Evolutionary conservation across 1,284 basidiomycete species (phyloP).

Genomic region (Puccinia hordei): DNA sequence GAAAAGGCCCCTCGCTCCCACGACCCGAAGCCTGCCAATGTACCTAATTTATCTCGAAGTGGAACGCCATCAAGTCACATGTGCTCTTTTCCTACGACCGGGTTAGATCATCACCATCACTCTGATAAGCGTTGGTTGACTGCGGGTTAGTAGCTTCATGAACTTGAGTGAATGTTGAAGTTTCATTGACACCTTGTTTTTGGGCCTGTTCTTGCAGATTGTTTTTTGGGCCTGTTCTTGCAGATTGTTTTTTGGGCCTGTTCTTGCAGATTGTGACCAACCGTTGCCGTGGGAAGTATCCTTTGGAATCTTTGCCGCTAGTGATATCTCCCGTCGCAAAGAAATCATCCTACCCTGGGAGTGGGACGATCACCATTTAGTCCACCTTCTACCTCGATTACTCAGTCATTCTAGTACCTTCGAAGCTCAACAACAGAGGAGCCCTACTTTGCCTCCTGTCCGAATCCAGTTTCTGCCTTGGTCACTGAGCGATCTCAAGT

Average conservation of each 20-base stretch:
- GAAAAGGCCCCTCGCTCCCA: conserved; percentile 59
- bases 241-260: too few relatives aligned
- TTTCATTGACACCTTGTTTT: not conserved
- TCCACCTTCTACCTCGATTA: conserved; percentile 76
- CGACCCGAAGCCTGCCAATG: not conserved
- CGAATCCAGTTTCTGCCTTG: conserved; percentile 42
- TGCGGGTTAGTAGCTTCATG: conserved; percentile 3
- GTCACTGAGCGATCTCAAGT: conserved; percentile 32
- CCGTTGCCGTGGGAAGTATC: conserved; percentile 60
- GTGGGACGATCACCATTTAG: conserved; percentile 89
- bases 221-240: too few relatives aligned
- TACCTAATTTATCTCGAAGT: not conserved
- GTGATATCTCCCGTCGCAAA: conserved; percentile 75
- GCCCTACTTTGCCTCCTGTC: conserved; percentile 24
- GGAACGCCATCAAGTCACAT: conserved; percentile 4
- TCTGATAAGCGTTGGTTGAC: not conserved
- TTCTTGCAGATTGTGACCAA: conserved; percentile 63
- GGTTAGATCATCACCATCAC: conserved; percentile 33
- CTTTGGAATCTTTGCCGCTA: conserved; percentile 77
- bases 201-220: too few relatives aligned
- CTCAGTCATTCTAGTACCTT: conserved; percentile 41
- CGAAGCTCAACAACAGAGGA: conserved; percentile 41
- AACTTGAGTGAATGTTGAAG: conserved; percentile 4
- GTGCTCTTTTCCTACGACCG: not conserved
- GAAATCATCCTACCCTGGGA: conserved; percentile 93